phyloP scores from a whole-genome alignment of 345 rosid genomes.

The Crucihimalaya himalaica region DNA sequence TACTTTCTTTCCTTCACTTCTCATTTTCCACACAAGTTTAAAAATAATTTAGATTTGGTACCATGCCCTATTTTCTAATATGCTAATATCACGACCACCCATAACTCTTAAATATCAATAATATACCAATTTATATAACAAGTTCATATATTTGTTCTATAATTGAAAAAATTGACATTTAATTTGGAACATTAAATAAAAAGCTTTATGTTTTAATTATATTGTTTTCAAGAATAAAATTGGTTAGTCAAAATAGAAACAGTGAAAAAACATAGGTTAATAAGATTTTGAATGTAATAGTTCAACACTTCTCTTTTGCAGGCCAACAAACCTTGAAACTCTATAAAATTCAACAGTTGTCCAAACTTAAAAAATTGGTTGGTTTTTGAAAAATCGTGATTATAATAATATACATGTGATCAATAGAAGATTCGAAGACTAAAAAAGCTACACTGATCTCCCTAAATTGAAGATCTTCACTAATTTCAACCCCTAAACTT shows the following conservation, averaged over 20 bases:
- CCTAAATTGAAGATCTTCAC: constrained; percentile 28
- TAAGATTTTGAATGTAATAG: neutral
- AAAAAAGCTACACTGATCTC: constrained; percentile 26
- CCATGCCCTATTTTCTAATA: constrained; percentile 7
- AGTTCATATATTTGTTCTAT: neutral
- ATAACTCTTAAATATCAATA: neutral
- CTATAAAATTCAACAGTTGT: neutral
- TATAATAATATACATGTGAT: constrained; percentile 27
- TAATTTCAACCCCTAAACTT: constrained; percentile 35
- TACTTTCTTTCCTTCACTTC: constrained; percentile 26
- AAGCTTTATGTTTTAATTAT: neutral
- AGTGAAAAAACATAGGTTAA: neutral
- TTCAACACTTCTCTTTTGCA: constrained; percentile 16
- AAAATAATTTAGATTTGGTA: constrained; percentile 8
- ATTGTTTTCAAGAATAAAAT: neutral
- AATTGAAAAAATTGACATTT: constrained; percentile 10
- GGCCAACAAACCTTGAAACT: constrained; percentile 39
- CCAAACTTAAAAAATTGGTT: neutral
- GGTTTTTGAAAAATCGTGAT: constrained; percentile 2
- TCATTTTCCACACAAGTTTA: constrained; percentile 14
- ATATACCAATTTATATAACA: neutral
- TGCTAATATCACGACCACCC: neutral
- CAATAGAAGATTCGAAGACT: constrained; percentile 8
- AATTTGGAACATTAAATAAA: constrained; percentile 5
- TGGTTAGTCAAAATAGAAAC: constrained; percentile 26